Percentiles rank a stretch among this genome's conserved stretches.
phyloP scores from a whole-genome alignment of 768 basidiomycete genomes.

The Termitomyces sp. region DNA sequence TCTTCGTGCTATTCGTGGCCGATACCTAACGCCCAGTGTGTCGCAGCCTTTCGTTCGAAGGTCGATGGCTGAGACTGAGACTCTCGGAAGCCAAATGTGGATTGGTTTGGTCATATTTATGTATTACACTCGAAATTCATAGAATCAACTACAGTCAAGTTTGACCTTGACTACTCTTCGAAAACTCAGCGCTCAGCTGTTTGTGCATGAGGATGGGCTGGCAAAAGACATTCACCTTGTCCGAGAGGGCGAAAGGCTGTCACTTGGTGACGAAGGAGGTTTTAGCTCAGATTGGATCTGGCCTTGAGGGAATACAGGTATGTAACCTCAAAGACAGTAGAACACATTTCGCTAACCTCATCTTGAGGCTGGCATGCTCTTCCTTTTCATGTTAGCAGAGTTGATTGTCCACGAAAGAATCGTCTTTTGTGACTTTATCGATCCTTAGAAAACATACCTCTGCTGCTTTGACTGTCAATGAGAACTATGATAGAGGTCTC shows the following conservation, averaged over 20 bases:
- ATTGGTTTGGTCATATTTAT: background rate
- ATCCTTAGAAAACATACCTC: slow-evolving; percentile 61
- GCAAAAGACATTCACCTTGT: slow-evolving; percentile 81
- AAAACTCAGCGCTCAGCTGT: background rate
- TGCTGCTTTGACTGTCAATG: slow-evolving; percentile 80
- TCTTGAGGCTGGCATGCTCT: slow-evolving; percentile 77
- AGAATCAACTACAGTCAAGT: too few species aligned
- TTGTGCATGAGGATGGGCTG: slow-evolving; percentile 62
- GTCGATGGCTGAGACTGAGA: too few species aligned
- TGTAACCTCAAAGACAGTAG: slow-evolving; percentile 6
- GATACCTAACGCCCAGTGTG: too few species aligned
- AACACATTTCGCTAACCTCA: background rate
- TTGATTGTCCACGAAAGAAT: background rate
- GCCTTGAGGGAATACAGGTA: slow-evolving; percentile 67
- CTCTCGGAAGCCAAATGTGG: too few species aligned
- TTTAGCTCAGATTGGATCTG: slow-evolving; percentile 60
- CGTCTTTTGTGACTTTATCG: background rate
- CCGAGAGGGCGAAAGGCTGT: slow-evolving; percentile 59
- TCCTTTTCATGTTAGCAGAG: slow-evolving; percentile 75
- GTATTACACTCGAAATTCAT: too few species aligned
- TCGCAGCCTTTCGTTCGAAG: too few species aligned
- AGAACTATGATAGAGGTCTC: slow-evolving; percentile 81
- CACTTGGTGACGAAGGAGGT: slow-evolving; percentile 85
- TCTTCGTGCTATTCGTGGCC: too few species aligned
- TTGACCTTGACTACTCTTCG: background rate